phyloP scores from a whole-genome alignment of 148 eudicot species.

The Cornus controversa region DNA sequence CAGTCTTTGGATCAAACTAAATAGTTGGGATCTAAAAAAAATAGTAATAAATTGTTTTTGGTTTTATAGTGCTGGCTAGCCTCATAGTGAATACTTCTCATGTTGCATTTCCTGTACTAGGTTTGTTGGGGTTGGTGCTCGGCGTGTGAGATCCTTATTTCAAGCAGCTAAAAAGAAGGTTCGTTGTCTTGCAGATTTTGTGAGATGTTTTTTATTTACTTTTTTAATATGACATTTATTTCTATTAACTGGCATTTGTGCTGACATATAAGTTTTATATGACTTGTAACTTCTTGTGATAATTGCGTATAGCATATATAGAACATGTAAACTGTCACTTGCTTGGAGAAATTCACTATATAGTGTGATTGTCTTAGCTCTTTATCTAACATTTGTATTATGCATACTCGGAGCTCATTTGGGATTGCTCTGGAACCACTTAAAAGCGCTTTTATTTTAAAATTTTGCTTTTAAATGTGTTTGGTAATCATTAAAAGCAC shows the following conservation, averaged over 20 bases:
- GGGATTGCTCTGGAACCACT: too few species aligned
- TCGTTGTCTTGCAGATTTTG: not conserved
- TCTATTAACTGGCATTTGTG: not conserved
- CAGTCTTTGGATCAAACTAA: not conserved
- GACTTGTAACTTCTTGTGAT: not conserved
- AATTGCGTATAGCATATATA: not conserved
- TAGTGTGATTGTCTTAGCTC: not conserved
- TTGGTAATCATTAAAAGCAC: too few species aligned
- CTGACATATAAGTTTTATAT: not conserved
- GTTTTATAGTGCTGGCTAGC: not conserved
- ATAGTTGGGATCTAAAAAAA: not conserved
- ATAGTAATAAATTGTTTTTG: not conserved
- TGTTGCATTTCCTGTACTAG: conserved; percentile 31
- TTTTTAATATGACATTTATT: not conserved
- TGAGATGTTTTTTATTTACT: not conserved
- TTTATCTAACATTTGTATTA: too few species aligned
- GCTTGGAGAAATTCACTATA: not conserved
- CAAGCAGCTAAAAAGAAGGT: conserved; percentile 99
- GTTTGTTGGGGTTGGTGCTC: conserved; percentile 99
- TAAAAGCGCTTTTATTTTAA: too few species aligned
- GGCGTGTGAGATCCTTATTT: conserved; percentile 93
- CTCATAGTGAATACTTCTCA: conserved; percentile 12
- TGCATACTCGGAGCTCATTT: too few species aligned
- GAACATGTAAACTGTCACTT: not conserved
- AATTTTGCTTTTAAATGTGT: too few species aligned